A percentile compares a stretch with the other conserved stretches of the same genome.
phyloP scores from a whole-genome alignment of 2,329 filamentous ascomycete genomes.

The Lasiodiplodia sp. region DNA sequence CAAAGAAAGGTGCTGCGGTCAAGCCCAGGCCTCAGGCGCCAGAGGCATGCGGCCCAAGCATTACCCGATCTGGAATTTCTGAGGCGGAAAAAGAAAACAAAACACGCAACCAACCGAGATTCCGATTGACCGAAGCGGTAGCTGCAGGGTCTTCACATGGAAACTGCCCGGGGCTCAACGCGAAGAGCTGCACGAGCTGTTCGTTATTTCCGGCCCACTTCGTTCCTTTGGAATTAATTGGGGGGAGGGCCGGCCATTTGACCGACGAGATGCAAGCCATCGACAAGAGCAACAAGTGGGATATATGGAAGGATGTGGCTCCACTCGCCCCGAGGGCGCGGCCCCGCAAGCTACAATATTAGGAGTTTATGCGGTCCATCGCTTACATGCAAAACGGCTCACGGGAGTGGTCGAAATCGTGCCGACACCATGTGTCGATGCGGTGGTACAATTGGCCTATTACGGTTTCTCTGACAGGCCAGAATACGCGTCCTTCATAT shows the following conservation, averaged over 20 bases:
- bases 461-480: not conserved
- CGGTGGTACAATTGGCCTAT: not conserved
- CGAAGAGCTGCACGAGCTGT: not conserved
- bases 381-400: not conserved
- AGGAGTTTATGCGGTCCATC: not conserved
- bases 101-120: not conserved
- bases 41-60: not conserved
- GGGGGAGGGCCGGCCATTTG: not conserved
- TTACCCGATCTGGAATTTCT: not conserved
- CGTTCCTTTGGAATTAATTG: not conserved
- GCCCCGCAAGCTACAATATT: not conserved
- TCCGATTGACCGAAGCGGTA: not conserved
- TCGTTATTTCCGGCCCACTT: conserved; percentile 8
- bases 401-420: not conserved
- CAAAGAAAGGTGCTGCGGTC: not conserved
- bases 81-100: not conserved
- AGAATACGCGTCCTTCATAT: not conserved
- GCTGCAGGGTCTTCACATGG: not conserved
- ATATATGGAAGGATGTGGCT: not conserved
- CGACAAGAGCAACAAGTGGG: not conserved
- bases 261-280: not conserved
- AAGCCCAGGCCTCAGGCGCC: not conserved
- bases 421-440: not conserved
- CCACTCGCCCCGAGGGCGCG: not conserved
- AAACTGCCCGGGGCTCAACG: not conserved